Conservation (phyloP, 306 rosid species). For the Sicyos baderoa region DNA sequence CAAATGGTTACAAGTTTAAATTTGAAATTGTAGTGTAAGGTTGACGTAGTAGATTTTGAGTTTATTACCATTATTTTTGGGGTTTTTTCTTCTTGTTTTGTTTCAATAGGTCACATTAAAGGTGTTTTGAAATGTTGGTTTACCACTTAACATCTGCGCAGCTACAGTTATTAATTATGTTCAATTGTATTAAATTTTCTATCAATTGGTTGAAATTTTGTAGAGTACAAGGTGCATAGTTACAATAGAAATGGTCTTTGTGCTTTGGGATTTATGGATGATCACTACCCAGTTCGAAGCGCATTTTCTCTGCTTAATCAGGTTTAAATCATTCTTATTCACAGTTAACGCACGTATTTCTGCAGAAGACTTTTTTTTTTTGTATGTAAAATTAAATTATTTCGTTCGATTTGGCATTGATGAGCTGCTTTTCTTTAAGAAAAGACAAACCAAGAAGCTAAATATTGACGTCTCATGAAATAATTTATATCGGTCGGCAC, state of each 20-base stretch:
- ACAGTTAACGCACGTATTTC: neutral
- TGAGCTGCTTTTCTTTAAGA: neutral
- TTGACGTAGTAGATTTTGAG: neutral
- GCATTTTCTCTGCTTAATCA: slow-evolving; percentile 84
- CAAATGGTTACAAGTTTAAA: neutral
- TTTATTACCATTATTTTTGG: neutral
- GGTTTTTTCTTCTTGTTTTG: neutral
- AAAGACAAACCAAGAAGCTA: neutral
- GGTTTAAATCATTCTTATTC: slow-evolving; percentile 32
- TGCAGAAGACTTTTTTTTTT: neutral
- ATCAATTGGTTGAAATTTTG: neutral
- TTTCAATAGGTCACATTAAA: neutral
- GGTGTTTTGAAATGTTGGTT: no score
- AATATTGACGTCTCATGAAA: neutral
- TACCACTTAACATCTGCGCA: neutral
- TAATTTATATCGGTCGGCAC: neutral
- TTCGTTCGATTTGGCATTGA: neutral
- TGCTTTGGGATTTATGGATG: slow-evolving; percentile 96
- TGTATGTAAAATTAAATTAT: neutral
- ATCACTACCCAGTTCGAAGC: slow-evolving; percentile 89
- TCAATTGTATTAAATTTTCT: neutral
- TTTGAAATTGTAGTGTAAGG: neutral
- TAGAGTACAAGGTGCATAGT: slow-evolving; percentile 86
- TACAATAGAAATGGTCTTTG: slow-evolving; percentile 92
- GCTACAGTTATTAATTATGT: neutral